phyloP scores from a whole-genome alignment of 345 rosid genomes.

The Pistacia integerrima region DNA sequence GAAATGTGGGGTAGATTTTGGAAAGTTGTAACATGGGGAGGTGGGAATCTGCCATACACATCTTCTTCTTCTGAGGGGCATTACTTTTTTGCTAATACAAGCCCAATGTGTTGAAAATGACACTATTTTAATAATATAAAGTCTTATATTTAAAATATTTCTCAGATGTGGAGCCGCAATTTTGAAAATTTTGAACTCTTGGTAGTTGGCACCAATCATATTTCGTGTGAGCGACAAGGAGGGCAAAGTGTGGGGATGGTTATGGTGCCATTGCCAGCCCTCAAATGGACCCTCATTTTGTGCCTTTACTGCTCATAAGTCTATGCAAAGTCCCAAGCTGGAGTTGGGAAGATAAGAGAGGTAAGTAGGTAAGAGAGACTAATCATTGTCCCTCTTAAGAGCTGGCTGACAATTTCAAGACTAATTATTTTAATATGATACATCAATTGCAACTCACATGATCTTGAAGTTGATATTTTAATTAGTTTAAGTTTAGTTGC shows the following conservation, averaged over 20 bases:
- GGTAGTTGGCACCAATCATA: too few relatives aligned
- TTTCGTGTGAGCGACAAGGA: too few relatives aligned
- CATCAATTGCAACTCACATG: not conserved
- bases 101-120: conserved; percentile 19
- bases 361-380: conserved; percentile 24
- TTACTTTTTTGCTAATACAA: conserved; percentile 17
- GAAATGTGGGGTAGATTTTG: conserved; percentile 25
- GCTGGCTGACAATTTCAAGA: conserved; percentile 14
- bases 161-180: too few relatives aligned
- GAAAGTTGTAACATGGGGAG: conserved; percentile 38
- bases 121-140: not conserved
- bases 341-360: conserved; percentile 18
- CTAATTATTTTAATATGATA: not conserved
- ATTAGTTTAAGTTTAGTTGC: too few relatives aligned
- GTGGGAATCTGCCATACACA: conserved; percentile 40
- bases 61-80: conserved; percentile 15
- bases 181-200: not conserved
- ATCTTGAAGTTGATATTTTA: not conserved
- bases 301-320: conserved; percentile 17
- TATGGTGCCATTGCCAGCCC: conserved; percentile 23
- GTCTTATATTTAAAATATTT: not conserved
- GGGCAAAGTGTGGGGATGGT: conserved; percentile 9
- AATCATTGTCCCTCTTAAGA: conserved; percentile 22
- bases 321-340: conserved; percentile 22
- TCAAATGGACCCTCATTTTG: conserved; percentile 28